Evolutionary conservation across 78 protist genomes (phyloP).

Genomic region (Capsaspora owczarzaki): DNA sequence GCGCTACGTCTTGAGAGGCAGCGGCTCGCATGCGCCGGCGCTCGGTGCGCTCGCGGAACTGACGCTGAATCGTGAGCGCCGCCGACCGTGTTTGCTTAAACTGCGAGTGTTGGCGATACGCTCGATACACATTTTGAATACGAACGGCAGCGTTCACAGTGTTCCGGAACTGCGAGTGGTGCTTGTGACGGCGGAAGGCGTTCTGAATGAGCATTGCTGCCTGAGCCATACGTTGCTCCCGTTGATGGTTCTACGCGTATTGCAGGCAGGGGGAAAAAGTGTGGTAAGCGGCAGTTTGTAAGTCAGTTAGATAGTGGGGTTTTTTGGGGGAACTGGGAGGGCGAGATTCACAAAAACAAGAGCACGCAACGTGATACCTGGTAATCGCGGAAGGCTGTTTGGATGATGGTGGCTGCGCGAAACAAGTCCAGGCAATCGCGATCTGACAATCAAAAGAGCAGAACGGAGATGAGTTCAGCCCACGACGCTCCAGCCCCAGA

Average conservation of each 20-base stretch:
- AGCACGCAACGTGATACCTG: neutral
- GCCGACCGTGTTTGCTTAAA: neutral
- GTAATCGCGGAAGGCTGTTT: neutral
- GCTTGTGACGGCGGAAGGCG: neutral
- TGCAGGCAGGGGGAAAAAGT: neutral
- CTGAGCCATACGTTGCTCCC: neutral
- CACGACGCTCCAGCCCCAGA: no score
- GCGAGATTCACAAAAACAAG: neutral
- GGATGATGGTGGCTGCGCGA: neutral
- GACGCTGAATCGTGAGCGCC: neutral
- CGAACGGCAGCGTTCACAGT: neutral
- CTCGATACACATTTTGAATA: neutral
- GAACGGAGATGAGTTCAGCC: no score
- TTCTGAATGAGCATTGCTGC: neutral
- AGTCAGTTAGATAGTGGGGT: neutral
- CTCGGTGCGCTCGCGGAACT: neutral
- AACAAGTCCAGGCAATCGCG: neutral
- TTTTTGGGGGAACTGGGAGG: no score
- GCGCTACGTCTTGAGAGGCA: no score
- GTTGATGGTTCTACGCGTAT: neutral
- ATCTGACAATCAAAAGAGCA: neutral
- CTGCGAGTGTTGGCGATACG: neutral
- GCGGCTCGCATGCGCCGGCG: no score
- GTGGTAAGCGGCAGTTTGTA: neutral
- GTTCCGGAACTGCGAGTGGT: neutral